phyloP scores from a whole-genome alignment of 306 rosid genomes.

The Cajanus cajan region DNA sequence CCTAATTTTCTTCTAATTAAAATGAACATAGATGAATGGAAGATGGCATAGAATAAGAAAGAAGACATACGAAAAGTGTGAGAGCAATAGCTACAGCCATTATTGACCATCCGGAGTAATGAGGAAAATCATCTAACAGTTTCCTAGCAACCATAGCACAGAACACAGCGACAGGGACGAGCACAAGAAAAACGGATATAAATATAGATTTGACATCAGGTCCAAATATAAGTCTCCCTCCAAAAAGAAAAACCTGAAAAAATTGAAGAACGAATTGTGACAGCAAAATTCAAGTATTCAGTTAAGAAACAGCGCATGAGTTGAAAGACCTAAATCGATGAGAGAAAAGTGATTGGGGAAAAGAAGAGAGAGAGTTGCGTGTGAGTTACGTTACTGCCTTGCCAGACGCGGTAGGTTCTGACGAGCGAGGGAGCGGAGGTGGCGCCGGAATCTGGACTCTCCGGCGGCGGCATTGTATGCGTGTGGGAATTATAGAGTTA shows the following conservation, averaged over 20 bases:
- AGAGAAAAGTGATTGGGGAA: background rate
- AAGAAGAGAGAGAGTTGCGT: background rate
- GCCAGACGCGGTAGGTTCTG: constrained; percentile 72
- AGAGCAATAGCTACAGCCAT: constrained; percentile 52
- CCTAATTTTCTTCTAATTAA: background rate
- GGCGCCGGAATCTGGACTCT: background rate
- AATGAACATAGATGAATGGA: background rate
- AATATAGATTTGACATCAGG: constrained; percentile 83
- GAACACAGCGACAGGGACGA: constrained; percentile 71
- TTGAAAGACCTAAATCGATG: background rate
- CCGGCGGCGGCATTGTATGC: constrained; percentile 28
- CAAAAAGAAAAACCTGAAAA: constrained; percentile 75
- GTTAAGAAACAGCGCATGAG: background rate
- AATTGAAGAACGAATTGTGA: background rate
- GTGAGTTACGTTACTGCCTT: constrained; percentile 79
- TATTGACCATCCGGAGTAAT: constrained; percentile 61
- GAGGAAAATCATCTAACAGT: constrained; percentile 56
- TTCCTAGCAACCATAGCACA: constrained; percentile 71
- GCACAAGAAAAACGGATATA: constrained; percentile 62
- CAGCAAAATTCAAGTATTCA: background rate
- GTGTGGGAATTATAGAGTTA: no score
- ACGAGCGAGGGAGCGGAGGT: constrained; percentile 27
- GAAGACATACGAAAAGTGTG: constrained; percentile 65
- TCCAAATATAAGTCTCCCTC: constrained; percentile 90
- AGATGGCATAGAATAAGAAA: background rate